Evolutionary conservation across 129 eudicot species (phyloP), one percentile per base, ranked within the genome.

Genomic region (Glebionis coronaria): DNA sequence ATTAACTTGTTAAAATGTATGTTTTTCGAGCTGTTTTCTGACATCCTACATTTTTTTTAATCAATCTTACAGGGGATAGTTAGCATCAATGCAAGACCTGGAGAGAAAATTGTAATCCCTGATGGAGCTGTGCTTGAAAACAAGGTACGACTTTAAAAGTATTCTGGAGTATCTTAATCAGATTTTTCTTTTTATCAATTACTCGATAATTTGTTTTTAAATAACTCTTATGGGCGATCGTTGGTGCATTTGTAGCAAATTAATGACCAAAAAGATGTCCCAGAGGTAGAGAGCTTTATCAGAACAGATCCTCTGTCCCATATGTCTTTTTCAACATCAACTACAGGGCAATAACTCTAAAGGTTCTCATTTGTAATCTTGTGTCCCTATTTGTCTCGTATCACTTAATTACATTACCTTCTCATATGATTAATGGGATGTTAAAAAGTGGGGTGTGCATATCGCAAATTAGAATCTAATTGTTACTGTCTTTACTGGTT

Each of bases 51-150:
- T 20, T 49, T 65, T 4, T 13, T 3, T 14, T 60, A 27, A 14
- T 44, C 15, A 63, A 56, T 23, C 31, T 46, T 49, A 20, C 18
- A 90, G 97, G 97, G 97, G 13, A 58, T 66, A 8, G 95, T 90
- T 31, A 74, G 31, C 28, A 84, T 87, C 65, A 51, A 50, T 58
- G 92, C 93, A 35, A 76, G 51, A 79, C 78, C 81, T 4, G 81
- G 79, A 2, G 59, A 59, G 76, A 87, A 78, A 73, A 72, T 85
- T 44, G 85, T 76, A 70, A 80, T 87, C 25, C 97, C 95, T 38
- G 95, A 87, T 73, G 90, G 84, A 58, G 67, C 80, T 31, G 84
- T 84, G 56, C 62, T 91, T 56, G 86, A 78, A 63, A 80, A 90
- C 65, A 85, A 72, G 95, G 97, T 91, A 56, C 42, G 20, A 13